Conservation (phyloP, 148 eudicot species). For the Spergularia bocconei region DNA sequence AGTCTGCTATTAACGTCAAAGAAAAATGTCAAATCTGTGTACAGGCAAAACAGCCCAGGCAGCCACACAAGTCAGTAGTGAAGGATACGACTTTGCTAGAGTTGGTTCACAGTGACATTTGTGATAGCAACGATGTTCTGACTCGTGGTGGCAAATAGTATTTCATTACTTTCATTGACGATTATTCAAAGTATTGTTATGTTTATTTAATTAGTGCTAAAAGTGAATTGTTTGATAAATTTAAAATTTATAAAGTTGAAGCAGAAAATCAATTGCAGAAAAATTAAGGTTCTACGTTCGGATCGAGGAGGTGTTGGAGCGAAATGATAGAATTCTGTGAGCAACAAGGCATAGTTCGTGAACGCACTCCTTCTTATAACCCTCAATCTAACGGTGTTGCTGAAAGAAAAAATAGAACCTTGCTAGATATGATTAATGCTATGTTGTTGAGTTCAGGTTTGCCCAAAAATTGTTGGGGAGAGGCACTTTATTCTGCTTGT, state of each 20-base stretch:
- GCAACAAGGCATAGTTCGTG: conserved; percentile 5
- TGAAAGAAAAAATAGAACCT: conserved; percentile 15
- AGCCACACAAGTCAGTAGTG: neutral
- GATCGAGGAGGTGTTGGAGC: conserved; percentile 8
- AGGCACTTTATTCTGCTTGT: neutral
- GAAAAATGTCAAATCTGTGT: conserved; percentile 13
- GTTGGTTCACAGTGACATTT: conserved; percentile 9
- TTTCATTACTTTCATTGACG: conserved; percentile 11
- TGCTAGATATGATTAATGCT: conserved; percentile 10
- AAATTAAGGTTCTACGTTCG: conserved; percentile 7
- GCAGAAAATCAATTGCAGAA: neutral
- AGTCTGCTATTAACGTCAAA: neutral
- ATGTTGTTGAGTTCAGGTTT: neutral
- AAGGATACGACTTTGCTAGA: neutral
- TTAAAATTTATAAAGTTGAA: too few species aligned
- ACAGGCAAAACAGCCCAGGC: neutral
- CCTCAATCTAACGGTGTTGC: conserved; percentile 10
- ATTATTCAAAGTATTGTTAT: neutral
- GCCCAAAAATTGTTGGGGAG: neutral
- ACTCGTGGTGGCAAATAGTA: conserved; percentile 9
- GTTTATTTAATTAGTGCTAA: neutral
- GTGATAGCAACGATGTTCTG: too few species aligned
- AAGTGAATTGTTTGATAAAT: too few species aligned
- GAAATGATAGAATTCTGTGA: conserved; percentile 13
- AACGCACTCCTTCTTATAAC: neutral